A percentile compares a stretch with the other conserved stretches of the same genome.
Conservation (phyloP, 305 asterid species). For the Solanum hybrid region DNA sequence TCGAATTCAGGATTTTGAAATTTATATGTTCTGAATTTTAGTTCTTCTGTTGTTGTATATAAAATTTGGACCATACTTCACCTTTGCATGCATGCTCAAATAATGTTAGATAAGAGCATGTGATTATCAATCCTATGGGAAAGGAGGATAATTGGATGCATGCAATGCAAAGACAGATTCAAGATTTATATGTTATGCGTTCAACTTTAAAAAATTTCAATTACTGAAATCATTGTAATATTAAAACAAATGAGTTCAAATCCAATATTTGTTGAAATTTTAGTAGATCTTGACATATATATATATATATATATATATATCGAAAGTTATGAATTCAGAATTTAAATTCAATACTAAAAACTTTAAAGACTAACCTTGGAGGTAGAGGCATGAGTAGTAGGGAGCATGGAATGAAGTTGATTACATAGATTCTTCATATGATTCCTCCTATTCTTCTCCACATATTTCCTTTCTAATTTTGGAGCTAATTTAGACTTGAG, state of each 20-base stretch:
- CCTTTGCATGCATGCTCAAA: background rate
- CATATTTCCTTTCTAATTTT: constrained; percentile 21
- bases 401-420: constrained; percentile 5
- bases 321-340: background rate
- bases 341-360: no score
- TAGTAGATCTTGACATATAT: background rate
- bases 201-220: background rate
- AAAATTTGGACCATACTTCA: background rate
- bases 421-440: constrained; percentile 12
- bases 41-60: background rate
- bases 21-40: background rate
- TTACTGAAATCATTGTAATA: background rate
- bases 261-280: background rate
- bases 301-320: no score
- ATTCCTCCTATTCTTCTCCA: constrained; percentile 29
- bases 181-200: background rate
- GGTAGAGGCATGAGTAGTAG: background rate
- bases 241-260: background rate
- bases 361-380: background rate
- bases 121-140: background rate
- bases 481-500: background rate
- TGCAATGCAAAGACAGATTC: background rate
- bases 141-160: background rate
- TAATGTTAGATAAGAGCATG: background rate
- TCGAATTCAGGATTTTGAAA: background rate